phyloP scores from a whole-genome alignment of 441 rosid genomes.

The Omphalea diandra region DNA sequence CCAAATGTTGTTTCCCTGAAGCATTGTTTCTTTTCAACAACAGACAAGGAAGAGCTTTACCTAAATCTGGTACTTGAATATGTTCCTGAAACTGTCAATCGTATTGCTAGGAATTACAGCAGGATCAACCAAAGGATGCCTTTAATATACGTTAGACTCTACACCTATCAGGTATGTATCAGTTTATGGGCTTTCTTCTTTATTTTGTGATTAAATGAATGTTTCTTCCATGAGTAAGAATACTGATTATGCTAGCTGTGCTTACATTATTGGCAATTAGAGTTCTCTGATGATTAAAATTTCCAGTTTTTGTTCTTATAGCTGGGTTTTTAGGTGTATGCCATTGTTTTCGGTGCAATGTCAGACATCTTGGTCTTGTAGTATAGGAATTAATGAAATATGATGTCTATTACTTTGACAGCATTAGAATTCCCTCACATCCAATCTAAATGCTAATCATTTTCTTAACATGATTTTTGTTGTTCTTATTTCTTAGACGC shows the following conservation, averaged over 20 bases:
- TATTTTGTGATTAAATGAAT: conserved; percentile 1
- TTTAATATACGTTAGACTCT: conserved; percentile 88
- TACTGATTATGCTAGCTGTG: not conserved
- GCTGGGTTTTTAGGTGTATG: not conserved
- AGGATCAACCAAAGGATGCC: conserved; percentile 86
- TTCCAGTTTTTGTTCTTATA: not conserved
- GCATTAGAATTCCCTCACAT: not conserved
- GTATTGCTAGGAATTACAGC: conserved; percentile 79
- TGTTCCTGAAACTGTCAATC: conserved; percentile 93
- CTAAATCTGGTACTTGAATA: conserved; percentile 92
- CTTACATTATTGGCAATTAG: not conserved
- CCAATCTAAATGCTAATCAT: not conserved
- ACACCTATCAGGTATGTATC: conserved; percentile 75
- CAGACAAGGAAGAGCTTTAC: conserved; percentile 93
- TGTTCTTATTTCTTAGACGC: no score
- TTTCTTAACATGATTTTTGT: no score
- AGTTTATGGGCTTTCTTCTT: conserved; percentile 1
- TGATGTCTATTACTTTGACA: not conserved
- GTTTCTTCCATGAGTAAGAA: conserved; percentile 7
- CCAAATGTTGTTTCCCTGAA: conserved; percentile 89
- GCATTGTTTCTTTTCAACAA: conserved; percentile 90
- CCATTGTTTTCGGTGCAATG: not conserved
- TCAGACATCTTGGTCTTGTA: not conserved
- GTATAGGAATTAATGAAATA: not conserved
- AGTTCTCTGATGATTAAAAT: not conserved